Evolutionary conservation across 2,329 filamentous ascomycete genomes (phyloP), one percentile per base, ranked within the genome.

Genomic region (Trichoderma oligosporum): DNA sequence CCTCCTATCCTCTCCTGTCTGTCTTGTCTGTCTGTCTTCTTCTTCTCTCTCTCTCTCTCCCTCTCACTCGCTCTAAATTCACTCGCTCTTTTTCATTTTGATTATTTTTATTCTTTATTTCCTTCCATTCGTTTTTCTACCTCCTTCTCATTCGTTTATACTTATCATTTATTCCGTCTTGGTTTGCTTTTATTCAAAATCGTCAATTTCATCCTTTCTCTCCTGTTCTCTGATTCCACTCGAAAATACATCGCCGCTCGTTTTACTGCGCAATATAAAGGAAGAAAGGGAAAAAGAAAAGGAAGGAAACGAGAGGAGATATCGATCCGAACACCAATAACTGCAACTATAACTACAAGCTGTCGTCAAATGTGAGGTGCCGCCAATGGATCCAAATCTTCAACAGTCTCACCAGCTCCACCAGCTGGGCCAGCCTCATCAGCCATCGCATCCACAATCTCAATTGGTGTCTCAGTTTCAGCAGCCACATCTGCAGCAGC

Each of bases 321-420:
- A 45, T 25, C 38, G 14, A 33, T 44, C 14, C 18, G 18, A 14
- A n/a, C 39, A 25, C 58, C 45, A 57, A 61, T 60, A 45, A 57
- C 49, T n/a, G n/a, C n/a, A n/a, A n/a, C n/a, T n/a, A n/a, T n/a
- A n/a, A n/a, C n/a, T n/a, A n/a, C n/a, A n/a, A n/a, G n/a, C n/a
- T n/a, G 38, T 27, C 63, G 39, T 51, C 61, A 65, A 57, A 72
- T 66, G 64, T 66, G 63, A 67, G 59, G 62, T 57, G 56, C 59
- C 62, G 29, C n/a, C 49, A 58, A 70, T 74, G 71, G 70, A 74
- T 61, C 66, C 62, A 56, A 64, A 62, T 56, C 60, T 64, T 45
- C 66, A n/a, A n/a, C n/a, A 66, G 45, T 66, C 62, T 55, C 66
- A 67, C 36, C 67, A 52, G 47, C 39, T 47, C 53, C 53, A 56